phyloP scores from a whole-genome alignment of 805 yeast genomes.

The Jamesozyma piceae region DNA sequence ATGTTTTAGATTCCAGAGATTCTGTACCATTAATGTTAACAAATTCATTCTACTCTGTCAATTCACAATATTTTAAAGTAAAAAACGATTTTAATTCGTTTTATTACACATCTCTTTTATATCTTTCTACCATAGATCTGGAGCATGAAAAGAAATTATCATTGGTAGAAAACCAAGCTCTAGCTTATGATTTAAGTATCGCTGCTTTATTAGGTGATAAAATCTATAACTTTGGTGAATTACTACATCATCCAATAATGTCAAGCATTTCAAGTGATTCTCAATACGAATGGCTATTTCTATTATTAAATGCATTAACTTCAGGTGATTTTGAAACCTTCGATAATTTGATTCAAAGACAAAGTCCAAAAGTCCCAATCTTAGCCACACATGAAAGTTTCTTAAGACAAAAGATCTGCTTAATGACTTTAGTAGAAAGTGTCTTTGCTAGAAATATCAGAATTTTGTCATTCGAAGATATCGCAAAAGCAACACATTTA shows the following conservation, averaged over 20 bases:
- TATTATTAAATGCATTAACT: conserved; percentile 61
- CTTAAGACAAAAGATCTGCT: conserved; percentile 80
- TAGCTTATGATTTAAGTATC: conserved; percentile 69
- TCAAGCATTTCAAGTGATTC: conserved; percentile 38
- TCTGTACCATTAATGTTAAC: conserved; percentile 55
- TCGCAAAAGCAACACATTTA: conserved; percentile 61
- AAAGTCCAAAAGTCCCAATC: conserved; percentile 42
- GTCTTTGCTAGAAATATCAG: conserved; percentile 74
- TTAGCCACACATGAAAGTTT: conserved; percentile 53
- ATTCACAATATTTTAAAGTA: conserved; percentile 63
- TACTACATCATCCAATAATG: conserved; percentile 80
- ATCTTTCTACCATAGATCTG: conserved; percentile 61
- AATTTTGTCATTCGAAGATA: conserved; percentile 60
- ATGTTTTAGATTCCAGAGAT: conserved; percentile 48
- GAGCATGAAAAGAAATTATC: conserved; percentile 11
- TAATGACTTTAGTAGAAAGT: conserved; percentile 83
- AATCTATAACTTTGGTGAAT: conserved; percentile 92
- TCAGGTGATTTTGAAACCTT: conserved; percentile 67
- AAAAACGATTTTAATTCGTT: conserved; percentile 72
- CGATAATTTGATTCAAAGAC: conserved; percentile 37
- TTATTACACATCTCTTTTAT: conserved; percentile 74
- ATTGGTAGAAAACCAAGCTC: conserved; percentile 34
- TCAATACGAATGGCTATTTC: conserved; percentile 59
- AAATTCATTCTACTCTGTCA: conserved; percentile 75
- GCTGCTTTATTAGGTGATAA: conserved; percentile 86